Evolutionary conservation across 495 filamentous ascomycete genomes (phyloP).

Genomic region (Penicillium longicatenatum): DNA sequence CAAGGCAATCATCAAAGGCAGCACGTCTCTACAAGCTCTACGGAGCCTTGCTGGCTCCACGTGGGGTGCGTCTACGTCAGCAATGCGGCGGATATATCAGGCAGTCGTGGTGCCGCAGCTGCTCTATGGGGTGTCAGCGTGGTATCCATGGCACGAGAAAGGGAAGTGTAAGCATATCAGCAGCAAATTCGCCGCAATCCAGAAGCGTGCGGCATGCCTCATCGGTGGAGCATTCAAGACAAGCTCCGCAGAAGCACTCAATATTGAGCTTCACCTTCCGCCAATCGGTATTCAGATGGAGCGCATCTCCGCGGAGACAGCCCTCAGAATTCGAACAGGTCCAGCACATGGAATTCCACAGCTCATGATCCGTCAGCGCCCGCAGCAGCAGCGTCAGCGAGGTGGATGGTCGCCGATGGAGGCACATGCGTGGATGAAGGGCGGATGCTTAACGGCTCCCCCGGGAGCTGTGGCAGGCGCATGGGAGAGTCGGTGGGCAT

Average conservation of each 20-base stretch:
- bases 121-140: constrained; percentile 18
- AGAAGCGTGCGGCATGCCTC: constrained; percentile 12
- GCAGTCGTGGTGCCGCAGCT: constrained; percentile 24
- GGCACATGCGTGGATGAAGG: no score
- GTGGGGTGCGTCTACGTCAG: constrained; percentile 8
- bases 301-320: not conserved
- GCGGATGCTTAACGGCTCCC: constrained; percentile 3
- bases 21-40: constrained; percentile 12
- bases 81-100: constrained; percentile 16
- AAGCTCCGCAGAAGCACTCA: constrained; percentile 1
- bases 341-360: not conserved
- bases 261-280: constrained; percentile 12
- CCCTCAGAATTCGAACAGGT: not conserved
- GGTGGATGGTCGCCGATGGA: no score
- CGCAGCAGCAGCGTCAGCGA: not conserved
- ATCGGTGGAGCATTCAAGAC: constrained; percentile 18
- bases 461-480: constrained; percentile 1
- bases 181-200: constrained; percentile 5
- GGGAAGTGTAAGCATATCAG: not conserved
- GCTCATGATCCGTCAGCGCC: not conserved
- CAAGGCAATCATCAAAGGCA: constrained; percentile 15
- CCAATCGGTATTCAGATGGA: not conserved
- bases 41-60: constrained; percentile 15
- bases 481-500: constrained; percentile 24
- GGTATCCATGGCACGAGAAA: not conserved